Evolutionary conservation across 495 filamentous ascomycete species (phyloP), one percentile per base, ranked within the genome.

Genomic region (Talaromyces wortmannii): DNA sequence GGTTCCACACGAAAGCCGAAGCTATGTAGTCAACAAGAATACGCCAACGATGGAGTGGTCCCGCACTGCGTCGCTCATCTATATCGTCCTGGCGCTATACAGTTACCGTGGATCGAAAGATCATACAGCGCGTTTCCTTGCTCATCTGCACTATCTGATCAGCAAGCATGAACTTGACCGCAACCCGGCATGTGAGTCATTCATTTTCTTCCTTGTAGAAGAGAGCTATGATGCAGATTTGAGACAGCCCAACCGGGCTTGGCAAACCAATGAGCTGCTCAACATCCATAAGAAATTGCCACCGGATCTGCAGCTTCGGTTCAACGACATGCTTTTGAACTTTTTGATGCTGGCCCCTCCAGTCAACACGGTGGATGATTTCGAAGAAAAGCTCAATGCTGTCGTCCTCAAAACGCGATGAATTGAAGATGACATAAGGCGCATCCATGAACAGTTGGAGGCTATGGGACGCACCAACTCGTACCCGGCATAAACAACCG

Each of bases 281-380:
- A 61, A 59, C 36, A 67, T 61, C 17, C 68, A 73, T 33, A 69
- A 73, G 50, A 62, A 63, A 52, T 66, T 77, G 4, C 71, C 62
- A 29, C 63, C 67, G 3, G 72, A 75, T 48, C 59, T 74, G 6
- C 74, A 72, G 49, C 74, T 75, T 44, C 65, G 68, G 2, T 77
- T 70, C 54, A 73, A 71, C 48, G 72, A 77, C 54, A 69, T 72
- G 45, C 46, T 77, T n/a, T 70, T 75, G 58, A 67, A 61, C 40
- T 70, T 68, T 47, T 58, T 77, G 23, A 69, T 66, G 50, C 56
- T 77, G 12, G 60, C 46, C 0, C 31, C 56, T 1, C 72, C 70
- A 16, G 61, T 72, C 16, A 62, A 67, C 10, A 67, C 66, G 5
- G 63, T 73, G 32, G 63, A 69, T 17, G 51, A 55, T 1, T 77